Conservation (phyloP, 192 early-diverging fungal genomes). For the Coemansia sp. region DNA sequence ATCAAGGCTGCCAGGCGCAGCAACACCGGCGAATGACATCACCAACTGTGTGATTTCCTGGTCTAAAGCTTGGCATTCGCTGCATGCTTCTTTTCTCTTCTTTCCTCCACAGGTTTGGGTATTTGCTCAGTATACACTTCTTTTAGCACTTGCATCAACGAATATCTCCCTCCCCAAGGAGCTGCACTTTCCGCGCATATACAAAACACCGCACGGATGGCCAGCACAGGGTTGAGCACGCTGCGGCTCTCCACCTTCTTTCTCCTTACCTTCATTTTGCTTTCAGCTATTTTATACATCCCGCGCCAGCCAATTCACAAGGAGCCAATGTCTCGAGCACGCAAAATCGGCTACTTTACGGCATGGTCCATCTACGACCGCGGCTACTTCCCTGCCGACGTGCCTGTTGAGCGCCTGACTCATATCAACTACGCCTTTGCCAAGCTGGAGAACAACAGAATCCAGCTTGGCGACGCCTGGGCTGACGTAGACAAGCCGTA, state of each 20-base stretch:
- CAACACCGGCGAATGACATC: neutral
- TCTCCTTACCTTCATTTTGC: constrained; percentile 20
- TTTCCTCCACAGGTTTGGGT: neutral
- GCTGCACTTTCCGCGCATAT: too few relatives aligned
- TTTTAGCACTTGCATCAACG: neutral
- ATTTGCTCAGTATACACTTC: neutral
- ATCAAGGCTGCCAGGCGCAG: constrained; percentile 1
- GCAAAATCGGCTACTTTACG: constrained; percentile 57
- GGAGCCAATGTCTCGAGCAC: constrained; percentile 22
- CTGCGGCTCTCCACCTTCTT: constrained; percentile 17
- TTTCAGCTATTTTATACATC: constrained; percentile 32
- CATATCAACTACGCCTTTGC: constrained; percentile 83
- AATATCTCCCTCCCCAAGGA: neutral
- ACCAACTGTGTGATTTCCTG: neutral
- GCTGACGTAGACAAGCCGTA: constrained; percentile 75
- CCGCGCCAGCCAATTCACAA: constrained; percentile 6
- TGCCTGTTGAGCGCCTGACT: constrained; percentile 69
- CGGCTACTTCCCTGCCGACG: constrained; percentile 62
- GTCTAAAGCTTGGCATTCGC: neutral
- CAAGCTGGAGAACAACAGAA: constrained; percentile 65
- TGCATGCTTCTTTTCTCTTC: neutral
- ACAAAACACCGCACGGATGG: neutral
- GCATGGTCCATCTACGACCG: constrained; percentile 75
- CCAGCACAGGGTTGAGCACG: neutral
- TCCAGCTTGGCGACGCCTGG: constrained; percentile 74